Base-by-base conservation (phyloP, 192 early-diverging fungal species). In the Radiomyces spectabilis region DNA sequence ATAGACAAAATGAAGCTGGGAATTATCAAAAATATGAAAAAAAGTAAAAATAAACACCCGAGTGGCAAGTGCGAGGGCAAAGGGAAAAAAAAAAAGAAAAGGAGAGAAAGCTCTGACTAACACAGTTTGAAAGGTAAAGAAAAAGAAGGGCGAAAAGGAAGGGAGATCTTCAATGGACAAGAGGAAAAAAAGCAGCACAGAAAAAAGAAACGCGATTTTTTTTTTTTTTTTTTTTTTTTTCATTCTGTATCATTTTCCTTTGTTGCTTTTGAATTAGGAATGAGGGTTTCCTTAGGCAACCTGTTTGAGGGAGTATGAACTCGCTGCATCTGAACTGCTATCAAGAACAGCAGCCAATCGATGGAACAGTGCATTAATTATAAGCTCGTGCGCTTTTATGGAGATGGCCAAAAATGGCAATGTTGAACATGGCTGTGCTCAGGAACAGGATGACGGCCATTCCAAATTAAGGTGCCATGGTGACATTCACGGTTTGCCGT, bases 91-190 rank as follows among this genome's bases (percentile, higher is more conserved):
- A 43, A 1, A 43, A 43, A n/a, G n/a, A n/a, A n/a, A n/a, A n/a
- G n/a, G n/a, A n/a, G n/a, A n/a, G n/a, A n/a, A n/a, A n/a, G n/a
- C n/a, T n/a, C n/a, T n/a, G n/a, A n/a, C n/a, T n/a, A n/a, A n/a
- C n/a, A n/a, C 18, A 92, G 92, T 35, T 96, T 59, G 53, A 40
- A 37, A 41, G 25, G 16, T n/a, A 51, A 12, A 19, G 22, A 38
- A 53, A 45, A 55, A 2, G 35, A 51, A 42, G 24, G 37, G 21
- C 41, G 51, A 21, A 46, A 22, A 31, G 50, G 21, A 32, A 44
- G 41, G 34, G 45, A n/a, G 33, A 48, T 43, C 30, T 29, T 16
- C 41, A 30, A 43, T 24, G 16, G 19, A 41, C 24, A 13, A 16
- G 27, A 32, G 24, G 48, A 61, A 39, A 33, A 22, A 52, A 35